Conservation (phyloP, 768 basidiomycete genomes). For the Suillus luteus region DNA sequence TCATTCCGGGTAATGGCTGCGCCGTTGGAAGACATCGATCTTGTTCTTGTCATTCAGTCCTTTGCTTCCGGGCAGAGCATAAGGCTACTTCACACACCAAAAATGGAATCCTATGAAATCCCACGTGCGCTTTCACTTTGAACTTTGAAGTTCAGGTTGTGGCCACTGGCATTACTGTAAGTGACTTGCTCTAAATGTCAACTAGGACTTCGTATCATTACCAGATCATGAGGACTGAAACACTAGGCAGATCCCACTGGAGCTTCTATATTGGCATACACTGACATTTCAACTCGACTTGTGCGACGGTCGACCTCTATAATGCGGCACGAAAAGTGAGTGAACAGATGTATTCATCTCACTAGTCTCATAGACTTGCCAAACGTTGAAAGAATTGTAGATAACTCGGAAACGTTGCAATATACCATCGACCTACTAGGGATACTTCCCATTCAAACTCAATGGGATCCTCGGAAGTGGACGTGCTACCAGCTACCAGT, state of each 20-base stretch:
- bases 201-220: neutral
- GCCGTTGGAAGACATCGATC: constrained; percentile 16
- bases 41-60: constrained; percentile 4
- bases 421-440: constrained; percentile 48
- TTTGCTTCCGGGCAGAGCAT: neutral
- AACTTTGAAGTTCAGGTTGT: too few species aligned
- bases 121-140: neutral
- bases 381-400: constrained; percentile 41
- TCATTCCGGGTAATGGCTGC: constrained; percentile 11
- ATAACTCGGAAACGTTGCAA: constrained; percentile 46
- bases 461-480: constrained; percentile 17
- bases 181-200: too few species aligned
- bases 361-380: constrained; percentile 36
- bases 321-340: constrained; percentile 36
- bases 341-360: constrained; percentile 4
- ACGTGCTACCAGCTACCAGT: constrained; percentile 39
- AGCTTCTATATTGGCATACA: constrained; percentile 42
- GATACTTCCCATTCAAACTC: constrained; percentile 46
- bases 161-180: too few species aligned
- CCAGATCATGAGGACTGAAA: constrained; percentile 7
- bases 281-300: constrained; percentile 35
- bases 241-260: constrained; percentile 38
- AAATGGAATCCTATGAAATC: constrained; percentile 1
- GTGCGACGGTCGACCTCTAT: constrained; percentile 31
- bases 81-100: constrained; percentile 3